Conservation (phyloP, 176 grass and related monocot species). For the Luzula sylvatica region DNA sequence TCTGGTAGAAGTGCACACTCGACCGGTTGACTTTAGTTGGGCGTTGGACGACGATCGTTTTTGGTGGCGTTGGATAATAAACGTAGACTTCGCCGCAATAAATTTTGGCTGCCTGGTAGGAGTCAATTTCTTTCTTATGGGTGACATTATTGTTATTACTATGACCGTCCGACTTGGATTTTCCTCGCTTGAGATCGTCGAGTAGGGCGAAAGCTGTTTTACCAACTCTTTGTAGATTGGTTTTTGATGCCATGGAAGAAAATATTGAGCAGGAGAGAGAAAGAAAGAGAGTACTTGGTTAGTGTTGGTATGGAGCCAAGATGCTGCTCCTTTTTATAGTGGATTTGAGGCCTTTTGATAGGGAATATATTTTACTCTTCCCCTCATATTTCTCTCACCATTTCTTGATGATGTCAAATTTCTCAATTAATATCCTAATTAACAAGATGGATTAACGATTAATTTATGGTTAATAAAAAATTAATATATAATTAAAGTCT, state of each 20-base stretch:
- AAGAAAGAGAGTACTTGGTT: neutral
- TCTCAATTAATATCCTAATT: no score
- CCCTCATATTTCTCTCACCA: no score
- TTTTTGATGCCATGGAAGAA: conserved; percentile 11
- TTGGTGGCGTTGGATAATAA: neutral
- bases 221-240: neutral
- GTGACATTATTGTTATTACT: no score
- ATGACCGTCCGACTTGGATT: neutral
- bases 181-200: conserved; percentile 12
- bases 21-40: conserved; percentile 14
- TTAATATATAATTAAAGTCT: no score
- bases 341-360: no score
- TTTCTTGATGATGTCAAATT: no score
- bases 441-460: no score
- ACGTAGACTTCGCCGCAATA: neutral
- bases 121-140: neutral
- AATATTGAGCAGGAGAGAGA: neutral
- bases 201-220: neutral
- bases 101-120: neutral
- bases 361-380: no score
- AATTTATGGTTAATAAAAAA: no score
- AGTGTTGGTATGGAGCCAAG: neutral
- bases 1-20: neutral
- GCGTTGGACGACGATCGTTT: neutral
- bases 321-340: conserved; percentile 16